Base-by-base conservation (phyloP, 495 filamentous ascomycete species). In the Penicillium atrosanguineum region DNA sequence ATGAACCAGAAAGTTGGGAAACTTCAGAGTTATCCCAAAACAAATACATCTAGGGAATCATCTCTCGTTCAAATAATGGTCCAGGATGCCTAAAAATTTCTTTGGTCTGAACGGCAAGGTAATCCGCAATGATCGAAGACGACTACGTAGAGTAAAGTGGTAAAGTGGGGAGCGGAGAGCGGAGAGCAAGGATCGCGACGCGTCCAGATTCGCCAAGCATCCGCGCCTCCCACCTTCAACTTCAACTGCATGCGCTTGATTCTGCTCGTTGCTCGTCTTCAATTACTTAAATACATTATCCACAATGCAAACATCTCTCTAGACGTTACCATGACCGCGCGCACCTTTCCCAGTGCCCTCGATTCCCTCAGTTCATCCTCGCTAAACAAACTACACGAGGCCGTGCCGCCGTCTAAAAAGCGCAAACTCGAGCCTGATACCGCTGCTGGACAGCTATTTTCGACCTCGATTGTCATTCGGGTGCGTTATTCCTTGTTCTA, bases 311-410 rank as follows among this genome's bases (percentile, higher is more conserved):
- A 52, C 53, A 34, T 39, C 50, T 34, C 45, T 44, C 45, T 61
- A 56, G 52, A 59, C 58, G 58, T 50, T 67, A 65, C 53, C 62
- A 77, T 76, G 73, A 63, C 73, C 61, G 67, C 72, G 54, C 67
- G 62, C 44, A 61, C 51, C 52, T 57, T 56, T 42, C 56, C 62
- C 47, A 60, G 58, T 57, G 59, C 62, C 47, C 64, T 75, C 45
- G 67, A 74, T 60, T 59, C 71, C 39, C 62, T 70, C 59, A 67
- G 61, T 50, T 61, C 62, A 8, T 59, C 59, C 25, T 53, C 68
- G 36, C 57, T 74, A 49, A 71, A 73, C 56, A 69, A 56, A 44
- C 57, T 70, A 15, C 61, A 57, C 44, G 61, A 71, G 44, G 46
- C 55, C 39, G 25, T 46, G 43, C 66, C 63, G 23, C 57, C 60